Evolutionary conservation across 768 basidiomycete species (phyloP), one percentile per base, ranked within the genome.

Genomic region (Kwoniella heveanensis): DNA sequence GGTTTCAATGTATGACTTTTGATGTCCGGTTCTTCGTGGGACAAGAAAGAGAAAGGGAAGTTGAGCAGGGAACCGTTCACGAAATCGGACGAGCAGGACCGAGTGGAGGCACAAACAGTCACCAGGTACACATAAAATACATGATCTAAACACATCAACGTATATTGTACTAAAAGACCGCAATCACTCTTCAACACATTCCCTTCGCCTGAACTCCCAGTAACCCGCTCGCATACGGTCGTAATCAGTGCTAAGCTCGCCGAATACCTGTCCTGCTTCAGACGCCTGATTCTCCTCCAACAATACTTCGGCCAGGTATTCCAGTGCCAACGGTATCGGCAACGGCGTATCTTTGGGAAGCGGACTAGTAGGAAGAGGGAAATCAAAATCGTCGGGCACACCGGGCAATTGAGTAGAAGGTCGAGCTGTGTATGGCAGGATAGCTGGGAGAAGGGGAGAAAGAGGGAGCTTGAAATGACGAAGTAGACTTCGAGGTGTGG

Each of bases 301-400:
- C 47, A 62, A 21, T 17, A 60, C n/a, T 22, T 69, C 68, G 9
- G 27, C 64, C 1, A 69, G 47, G 32, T 61, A 69, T 55, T 69
- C 68, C 21, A 69, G 30, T 9, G 93, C 93, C 22, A 87, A 83
- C 5, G 85, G 82, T 60, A 89, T 88, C 1, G 93, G 92, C 8
- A 95, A 81, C 44, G 89, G 83, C 3, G 92, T 89, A 29, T 89
- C 87, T 64, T 55, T 39, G 1, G 71, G 69, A 7, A 74, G 44
- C 2, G 73, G 68, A 21, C 60, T 46, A 0, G 63, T 52, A 3
- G 68, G 62, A 15, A 56, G n/a, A 1, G 73, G 70, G 7, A 60
- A 61, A 9, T 62, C 55, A 22, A 32, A 29, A 25, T 32, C 26
- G 17, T 51, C 39, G 30, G 54, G 27, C 25, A 58, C 79, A 69